A percentile compares a stretch with the other conserved stretches of the same genome.
phyloP scores from a whole-genome alignment of 108 stramenopile genomes.

The Cyclotella baltica region DNA sequence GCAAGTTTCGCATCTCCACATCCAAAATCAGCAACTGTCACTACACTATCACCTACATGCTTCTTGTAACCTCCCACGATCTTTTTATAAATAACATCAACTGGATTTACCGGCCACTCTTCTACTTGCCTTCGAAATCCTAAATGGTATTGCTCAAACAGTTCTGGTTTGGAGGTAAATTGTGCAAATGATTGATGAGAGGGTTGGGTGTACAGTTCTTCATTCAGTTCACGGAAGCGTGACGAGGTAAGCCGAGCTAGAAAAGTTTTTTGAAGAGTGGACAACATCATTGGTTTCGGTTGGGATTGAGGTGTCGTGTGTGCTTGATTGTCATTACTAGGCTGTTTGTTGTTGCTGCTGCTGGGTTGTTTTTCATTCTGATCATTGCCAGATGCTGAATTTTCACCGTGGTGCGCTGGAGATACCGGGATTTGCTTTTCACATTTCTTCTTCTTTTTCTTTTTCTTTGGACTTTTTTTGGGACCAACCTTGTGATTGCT shows the following conservation, averaged over 20 bases:
- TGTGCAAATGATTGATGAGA: constrained; percentile 77
- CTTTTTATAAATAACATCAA: constrained; percentile 92
- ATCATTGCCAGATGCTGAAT: background rate
- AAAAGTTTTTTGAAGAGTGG: constrained; percentile 68
- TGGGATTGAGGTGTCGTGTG: constrained; percentile 7
- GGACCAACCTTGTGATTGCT: background rate
- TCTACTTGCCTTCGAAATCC: constrained; percentile 97
- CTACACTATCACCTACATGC: background rate
- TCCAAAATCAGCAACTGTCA: constrained; percentile 96
- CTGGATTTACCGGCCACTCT: constrained; percentile 97
- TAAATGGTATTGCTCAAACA: constrained; percentile 97
- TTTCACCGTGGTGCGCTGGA: background rate
- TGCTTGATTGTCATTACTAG: background rate
- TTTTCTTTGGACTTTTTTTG: background rate
- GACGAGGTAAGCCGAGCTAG: constrained; percentile 88
- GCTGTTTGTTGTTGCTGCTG: background rate
- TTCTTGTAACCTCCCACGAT: constrained; percentile 44
- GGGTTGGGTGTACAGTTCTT: constrained; percentile 94
- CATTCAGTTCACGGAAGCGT: constrained; percentile 98
- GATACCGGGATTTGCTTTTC: background rate
- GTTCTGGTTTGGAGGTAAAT: constrained; percentile 88
- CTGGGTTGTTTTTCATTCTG: background rate
- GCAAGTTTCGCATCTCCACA: constrained; percentile 98
- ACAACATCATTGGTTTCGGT: constrained; percentile 47
- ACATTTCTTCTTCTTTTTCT: constrained; percentile 33